Conservation (phyloP, 2,329 filamentous ascomycete genomes). For the Meredithiella fracta region DNA sequence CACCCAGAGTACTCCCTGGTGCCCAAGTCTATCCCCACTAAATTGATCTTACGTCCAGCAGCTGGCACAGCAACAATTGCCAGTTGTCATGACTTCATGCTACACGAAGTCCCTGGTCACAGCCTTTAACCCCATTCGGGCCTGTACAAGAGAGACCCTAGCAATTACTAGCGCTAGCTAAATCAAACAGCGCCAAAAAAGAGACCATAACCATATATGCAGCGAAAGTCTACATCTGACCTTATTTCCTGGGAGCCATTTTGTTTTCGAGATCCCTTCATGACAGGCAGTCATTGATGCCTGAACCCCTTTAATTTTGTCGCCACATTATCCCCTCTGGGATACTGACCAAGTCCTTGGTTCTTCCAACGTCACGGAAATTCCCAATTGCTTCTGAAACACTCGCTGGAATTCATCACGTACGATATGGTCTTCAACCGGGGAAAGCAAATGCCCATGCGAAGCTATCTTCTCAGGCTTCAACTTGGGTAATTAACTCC, state of each 20-base stretch:
- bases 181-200: too few species aligned
- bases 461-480: constrained; percentile 2
- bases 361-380: too few species aligned
- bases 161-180: background rate
- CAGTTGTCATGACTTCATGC: background rate
- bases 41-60: background rate
- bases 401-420: background rate
- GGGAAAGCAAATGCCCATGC: constrained; percentile 4
- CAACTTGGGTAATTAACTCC: background rate
- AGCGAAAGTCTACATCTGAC: background rate
- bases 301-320: background rate
- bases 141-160: background rate
- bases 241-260: background rate
- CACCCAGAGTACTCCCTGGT: background rate
- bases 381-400: too few species aligned
- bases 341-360: too few species aligned
- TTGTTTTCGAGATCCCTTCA: background rate
- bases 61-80: background rate
- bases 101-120: background rate
- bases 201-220: too few species aligned
- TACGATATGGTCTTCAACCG: constrained; percentile 6
- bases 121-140: background rate
- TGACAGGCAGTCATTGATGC: background rate
- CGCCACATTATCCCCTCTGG: too few species aligned
- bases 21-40: background rate